Base-by-base conservation (phyloP, 139 green algal genomes). In the Closterium sp. region DNA sequence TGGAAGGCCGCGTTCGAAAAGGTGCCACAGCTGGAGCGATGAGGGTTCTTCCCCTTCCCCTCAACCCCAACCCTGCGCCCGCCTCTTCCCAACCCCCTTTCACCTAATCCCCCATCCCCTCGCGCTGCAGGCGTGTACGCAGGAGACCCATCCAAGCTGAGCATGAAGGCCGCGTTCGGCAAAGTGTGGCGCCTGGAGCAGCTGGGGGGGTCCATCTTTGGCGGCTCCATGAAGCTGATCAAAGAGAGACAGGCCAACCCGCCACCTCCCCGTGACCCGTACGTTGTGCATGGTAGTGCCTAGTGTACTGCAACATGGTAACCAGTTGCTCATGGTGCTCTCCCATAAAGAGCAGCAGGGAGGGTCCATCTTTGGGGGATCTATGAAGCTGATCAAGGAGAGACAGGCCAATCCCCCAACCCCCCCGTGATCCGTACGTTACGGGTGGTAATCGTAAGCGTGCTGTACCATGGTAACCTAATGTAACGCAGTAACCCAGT, bases 121-220 rank as follows among this genome's bases (percentile, higher is more conserved):
- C 1, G 6, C 45, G 1, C 45, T 70, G 32, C 92, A 94, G 89
- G 98, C 32, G 98, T 99, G 91, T 99, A 99, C 92, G 98, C 98
- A 24, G 98, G 98, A 29, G 96, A 99, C 95, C 98, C 98, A 9
- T 92, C 97, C 29, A 99, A 99, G 95, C 97, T 99, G 32, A 38
- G 32, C 3, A 38, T 38, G 32, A 38, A 38, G 32, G 32, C 32
- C 32, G 32, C 32, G 0, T 99, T 99, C 93, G 96, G 97, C 28
- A 98, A 97, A 95, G 97, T 98, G 90, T 95, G 93, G 88, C 31
- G 96, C 4, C 95, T 99, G 73, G 98, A 99, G 95, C 93, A 97
- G 93, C 95, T 97, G 31, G 98, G 98, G 31, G 98, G 98, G 85
- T 97, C 94, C 88, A 96, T 99, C 89, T 95, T 99, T 29, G 97